Percentiles rank a stretch among this genome's conserved stretches.
Conservation (phyloP, 2,329 filamentous ascomycete species). For the Claviceps pusilla region DNA sequence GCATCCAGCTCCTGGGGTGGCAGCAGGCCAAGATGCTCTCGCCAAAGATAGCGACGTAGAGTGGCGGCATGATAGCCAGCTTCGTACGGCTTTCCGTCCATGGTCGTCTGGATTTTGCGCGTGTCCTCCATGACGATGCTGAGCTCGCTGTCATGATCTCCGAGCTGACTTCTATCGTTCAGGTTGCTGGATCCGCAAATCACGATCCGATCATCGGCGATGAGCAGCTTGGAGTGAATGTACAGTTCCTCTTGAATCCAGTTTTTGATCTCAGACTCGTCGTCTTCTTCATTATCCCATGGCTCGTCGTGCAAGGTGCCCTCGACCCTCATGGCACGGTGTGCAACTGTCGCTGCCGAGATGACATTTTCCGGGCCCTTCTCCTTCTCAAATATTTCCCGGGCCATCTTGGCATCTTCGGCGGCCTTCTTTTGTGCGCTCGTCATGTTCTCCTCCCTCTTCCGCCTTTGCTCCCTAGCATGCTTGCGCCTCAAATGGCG, state of each 20-base stretch:
- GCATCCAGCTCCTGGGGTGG: constrained; percentile 57
- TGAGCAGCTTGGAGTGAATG: constrained; percentile 80
- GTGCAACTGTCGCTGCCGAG: constrained; percentile 41
- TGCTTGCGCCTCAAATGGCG: constrained; percentile 17
- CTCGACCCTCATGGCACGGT: constrained; percentile 61
- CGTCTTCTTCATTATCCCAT: constrained; percentile 54
- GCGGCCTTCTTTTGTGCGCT: constrained; percentile 20
- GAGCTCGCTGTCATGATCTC: constrained; percentile 80
- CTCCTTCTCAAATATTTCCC: constrained; percentile 37
- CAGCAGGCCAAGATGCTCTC: constrained; percentile 76
- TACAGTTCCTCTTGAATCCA: constrained; percentile 96
- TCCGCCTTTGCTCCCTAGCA: constrained; percentile 12
- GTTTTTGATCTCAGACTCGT: constrained; percentile 65
- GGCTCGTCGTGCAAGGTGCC: constrained; percentile 49
- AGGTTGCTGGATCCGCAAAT: constrained; percentile 81
- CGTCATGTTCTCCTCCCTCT: constrained; percentile 1
- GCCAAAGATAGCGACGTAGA: constrained; percentile 69
- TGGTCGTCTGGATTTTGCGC: constrained; percentile 51
- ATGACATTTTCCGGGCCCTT: constrained; percentile 22
- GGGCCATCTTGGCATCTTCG: constrained; percentile 28
- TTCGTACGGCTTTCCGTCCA: constrained; percentile 64
- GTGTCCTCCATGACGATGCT: constrained; percentile 82
- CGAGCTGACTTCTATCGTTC: constrained; percentile 80
- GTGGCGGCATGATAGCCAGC: constrained; percentile 73
- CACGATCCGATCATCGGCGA: constrained; percentile 73